Evolutionary conservation across 75 land plant genomes (phyloP).

Genomic region (Larix kaempferi): DNA sequence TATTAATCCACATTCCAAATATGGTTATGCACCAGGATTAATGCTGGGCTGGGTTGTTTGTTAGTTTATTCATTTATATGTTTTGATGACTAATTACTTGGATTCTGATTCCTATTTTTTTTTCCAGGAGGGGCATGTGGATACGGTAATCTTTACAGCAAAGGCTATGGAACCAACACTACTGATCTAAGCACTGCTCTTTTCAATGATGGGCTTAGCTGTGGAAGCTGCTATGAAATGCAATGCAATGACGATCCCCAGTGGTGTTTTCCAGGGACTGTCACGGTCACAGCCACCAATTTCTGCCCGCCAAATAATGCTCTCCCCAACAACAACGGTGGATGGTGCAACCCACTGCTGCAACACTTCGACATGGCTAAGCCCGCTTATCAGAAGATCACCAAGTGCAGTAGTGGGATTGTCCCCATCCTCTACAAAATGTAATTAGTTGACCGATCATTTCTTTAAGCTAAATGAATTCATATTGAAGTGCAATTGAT

Average conservation of each 20-base stretch:
- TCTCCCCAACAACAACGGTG: conserved; percentile 1
- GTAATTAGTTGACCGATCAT: background rate
- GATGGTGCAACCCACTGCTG: conserved; percentile 13
- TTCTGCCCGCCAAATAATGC: conserved; percentile 13
- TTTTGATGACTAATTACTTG: too few relatives aligned
- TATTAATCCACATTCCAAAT: too few relatives aligned
- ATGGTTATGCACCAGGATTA: too few relatives aligned
- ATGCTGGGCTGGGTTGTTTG: too few relatives aligned
- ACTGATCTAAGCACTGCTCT: conserved; percentile 11
- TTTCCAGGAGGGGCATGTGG: background rate
- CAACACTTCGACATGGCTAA: conserved; percentile 12
- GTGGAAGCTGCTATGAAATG: conserved; percentile 5
- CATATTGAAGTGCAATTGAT: background rate
- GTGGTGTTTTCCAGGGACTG: conserved; percentile 4
- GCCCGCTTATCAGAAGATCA: background rate
- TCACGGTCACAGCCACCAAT: conserved; percentile 13
- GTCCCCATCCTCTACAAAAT: conserved; percentile 13
- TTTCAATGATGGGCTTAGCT: conserved; percentile 4
- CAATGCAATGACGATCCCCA: background rate
- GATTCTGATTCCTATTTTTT: too few relatives aligned
- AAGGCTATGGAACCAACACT: conserved; percentile 16
- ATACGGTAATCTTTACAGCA: conserved; percentile 18
- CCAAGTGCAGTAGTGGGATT: background rate
- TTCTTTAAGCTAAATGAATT: background rate
- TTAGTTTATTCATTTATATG: too few relatives aligned